Conservation (phyloP, 306 rosid genomes). For the Trichosanthes truncata region DNA sequence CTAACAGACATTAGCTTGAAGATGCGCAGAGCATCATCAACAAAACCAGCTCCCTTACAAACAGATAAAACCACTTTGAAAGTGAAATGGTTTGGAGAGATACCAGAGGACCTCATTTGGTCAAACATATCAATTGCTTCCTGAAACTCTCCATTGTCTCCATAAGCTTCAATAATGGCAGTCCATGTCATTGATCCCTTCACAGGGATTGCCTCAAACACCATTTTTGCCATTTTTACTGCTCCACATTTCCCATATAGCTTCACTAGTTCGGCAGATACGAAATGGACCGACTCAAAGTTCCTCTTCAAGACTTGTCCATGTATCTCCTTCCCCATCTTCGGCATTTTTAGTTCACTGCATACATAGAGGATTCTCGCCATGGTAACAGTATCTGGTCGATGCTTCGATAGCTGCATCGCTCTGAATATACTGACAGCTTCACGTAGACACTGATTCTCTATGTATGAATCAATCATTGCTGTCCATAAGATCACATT, state of each 20-base stretch:
- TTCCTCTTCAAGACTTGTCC: slow-evolving; percentile 55
- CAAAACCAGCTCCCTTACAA: slow-evolving; percentile 60
- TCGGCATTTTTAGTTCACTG: slow-evolving; percentile 31
- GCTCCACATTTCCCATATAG: slow-evolving; percentile 56
- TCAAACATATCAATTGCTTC: slow-evolving; percentile 49
- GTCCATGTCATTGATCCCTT: slow-evolving; percentile 84
- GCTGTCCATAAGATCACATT: slow-evolving; percentile 71
- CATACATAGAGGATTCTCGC: slow-evolving; percentile 54
- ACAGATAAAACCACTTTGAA: slow-evolving; percentile 49
- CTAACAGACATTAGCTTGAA: slow-evolving; percentile 39
- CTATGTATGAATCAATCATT: slow-evolving; percentile 57
- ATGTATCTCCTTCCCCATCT: slow-evolving; percentile 71
- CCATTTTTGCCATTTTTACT: slow-evolving; percentile 34
- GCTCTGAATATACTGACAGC: slow-evolving; percentile 52
- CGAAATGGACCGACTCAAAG: slow-evolving; percentile 39
- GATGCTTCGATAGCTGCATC: slow-evolving; percentile 52
- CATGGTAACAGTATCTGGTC: slow-evolving; percentile 59
- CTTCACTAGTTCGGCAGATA: slow-evolving; percentile 48
- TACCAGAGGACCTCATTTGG: slow-evolving; percentile 33
- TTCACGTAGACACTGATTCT: slow-evolving; percentile 29
- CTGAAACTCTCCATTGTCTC: slow-evolving; percentile 30
- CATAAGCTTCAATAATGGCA: slow-evolving; percentile 60
- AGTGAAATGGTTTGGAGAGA: slow-evolving; percentile 52
- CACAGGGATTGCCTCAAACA: slow-evolving; percentile 37
- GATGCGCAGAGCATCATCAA: slow-evolving; percentile 46